Evolutionary conservation across 805 yeast genomes (phyloP), one percentile per base, ranked within the genome.

Genomic region (Ogataea kodamae): DNA sequence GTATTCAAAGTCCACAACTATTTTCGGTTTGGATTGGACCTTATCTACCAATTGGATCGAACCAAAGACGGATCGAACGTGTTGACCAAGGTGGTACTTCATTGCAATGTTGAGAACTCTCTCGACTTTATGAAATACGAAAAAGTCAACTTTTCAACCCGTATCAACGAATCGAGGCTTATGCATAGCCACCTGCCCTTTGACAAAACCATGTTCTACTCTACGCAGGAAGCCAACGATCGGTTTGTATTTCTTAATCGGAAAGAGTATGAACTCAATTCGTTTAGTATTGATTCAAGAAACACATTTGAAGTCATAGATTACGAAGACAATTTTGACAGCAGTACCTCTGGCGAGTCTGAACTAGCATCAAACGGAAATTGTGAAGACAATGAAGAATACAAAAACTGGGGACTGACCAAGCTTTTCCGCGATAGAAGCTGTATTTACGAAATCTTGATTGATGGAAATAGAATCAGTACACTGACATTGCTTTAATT

Each of bases 111-210:
- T 4, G 61, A 71, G n/a, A 73, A 71, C 43, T 65, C 74, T 3
- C 54, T 70, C 17, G 71, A 69, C 30, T 77, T 77, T 48, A 65
- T 73, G 58, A 71, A 64, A 33, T 77, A 79, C 66, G 69, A 69
- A 43, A 62, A 64, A 39, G 65, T 78, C 40, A 61, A 65, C 33
- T 70, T 50, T 21, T 16, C n/a, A 3, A 25, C 44, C 22, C 12
- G 10, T 8, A 14, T 9, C 7, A 10, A 16, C 16, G n/a, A 14
- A 3, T 19, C 5, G 8, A 5, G 9, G 17, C 20, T 14, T 17
- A 19, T 34, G 4, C 15, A 22, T 18, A 30, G 35, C 16, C 22
- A 33, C 7, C 27, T 20, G 18, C 9, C 20, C 11, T 38, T 38
- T 13, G 33, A 28, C 12, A 12, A 14, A 4, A 18, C 30, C 1